phyloP scores from a whole-genome alignment of 2,329 filamentous ascomycete genomes.

The Dothideomycetidae sp. region DNA sequence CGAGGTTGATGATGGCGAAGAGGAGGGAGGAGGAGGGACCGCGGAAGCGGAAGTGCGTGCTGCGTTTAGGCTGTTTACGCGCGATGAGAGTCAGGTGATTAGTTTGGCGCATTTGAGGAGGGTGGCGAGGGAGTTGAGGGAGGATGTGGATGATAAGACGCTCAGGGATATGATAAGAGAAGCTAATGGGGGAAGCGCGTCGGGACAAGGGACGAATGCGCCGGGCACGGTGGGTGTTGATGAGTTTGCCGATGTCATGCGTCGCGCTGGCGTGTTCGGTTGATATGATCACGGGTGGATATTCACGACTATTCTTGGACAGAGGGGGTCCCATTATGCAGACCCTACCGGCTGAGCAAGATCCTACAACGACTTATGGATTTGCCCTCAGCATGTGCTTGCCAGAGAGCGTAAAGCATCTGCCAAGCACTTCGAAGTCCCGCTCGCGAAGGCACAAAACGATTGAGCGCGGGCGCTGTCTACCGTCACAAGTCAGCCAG shows the following conservation, averaged over 20 bases:
- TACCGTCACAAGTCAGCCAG: no score
- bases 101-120: conserved; percentile 63
- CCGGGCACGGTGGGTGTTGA: conserved; percentile 59
- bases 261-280: conserved; percentile 66
- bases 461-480: no score
- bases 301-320: no score
- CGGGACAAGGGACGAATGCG: no score
- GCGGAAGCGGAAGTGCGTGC: conserved; percentile 57
- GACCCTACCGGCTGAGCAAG: no score
- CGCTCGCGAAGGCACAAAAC: no score
- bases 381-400: no score
- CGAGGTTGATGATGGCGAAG: conserved; percentile 19
- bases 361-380: no score
- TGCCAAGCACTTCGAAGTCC: no score
- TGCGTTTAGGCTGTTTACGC: conserved; percentile 70
- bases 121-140: conserved; percentile 68
- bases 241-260: conserved; percentile 81
- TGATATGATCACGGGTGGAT: no score
- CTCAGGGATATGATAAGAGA: conserved; percentile 90
- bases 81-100: conserved; percentile 48
- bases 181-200: conserved; percentile 66
- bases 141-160: conserved; percentile 69
- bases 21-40: conserved; percentile 31
- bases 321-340: no score
- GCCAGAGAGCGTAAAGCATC: no score